phyloP scores from a whole-genome alignment of 495 filamentous ascomycete species.

The Friedmanniomyces endolithicus region DNA sequence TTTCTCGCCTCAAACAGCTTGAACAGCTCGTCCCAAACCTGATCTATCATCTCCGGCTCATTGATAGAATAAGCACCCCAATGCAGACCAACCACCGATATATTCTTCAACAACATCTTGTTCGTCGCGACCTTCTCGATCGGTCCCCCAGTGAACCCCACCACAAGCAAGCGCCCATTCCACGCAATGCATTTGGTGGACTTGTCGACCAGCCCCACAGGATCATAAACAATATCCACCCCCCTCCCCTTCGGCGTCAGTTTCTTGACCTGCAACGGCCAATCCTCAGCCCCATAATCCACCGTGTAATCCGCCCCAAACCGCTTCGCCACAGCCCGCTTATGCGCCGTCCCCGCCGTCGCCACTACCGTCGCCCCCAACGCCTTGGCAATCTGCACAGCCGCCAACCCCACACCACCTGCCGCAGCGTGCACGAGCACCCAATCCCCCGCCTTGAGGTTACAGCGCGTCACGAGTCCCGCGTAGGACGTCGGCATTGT shows the following conservation, averaged over 20 bases:
- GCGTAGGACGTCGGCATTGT: constrained; percentile 87
- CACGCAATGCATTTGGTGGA: constrained; percentile 80
- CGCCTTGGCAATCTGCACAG: constrained; percentile 88
- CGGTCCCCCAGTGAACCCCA: constrained; percentile 78
- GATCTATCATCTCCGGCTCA: constrained; percentile 56
- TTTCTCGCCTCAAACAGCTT: constrained; percentile 63
- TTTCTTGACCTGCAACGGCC: constrained; percentile 68
- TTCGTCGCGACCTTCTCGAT: constrained; percentile 92
- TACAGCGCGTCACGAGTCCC: constrained; percentile 64
- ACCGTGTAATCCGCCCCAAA: constrained; percentile 80
- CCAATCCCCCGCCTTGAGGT: constrained; percentile 64
- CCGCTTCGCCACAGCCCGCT: constrained; percentile 60
- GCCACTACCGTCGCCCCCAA: constrained; percentile 82
- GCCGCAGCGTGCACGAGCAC: constrained; percentile 90
- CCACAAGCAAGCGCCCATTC: constrained; percentile 76
- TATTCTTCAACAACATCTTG: constrained; percentile 86
- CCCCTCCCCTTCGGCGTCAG: constrained; percentile 59
- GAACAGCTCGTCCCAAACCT: constrained; percentile 73
- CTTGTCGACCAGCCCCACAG: constrained; percentile 73
- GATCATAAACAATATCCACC: constrained; percentile 84
- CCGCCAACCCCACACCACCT: constrained; percentile 81
- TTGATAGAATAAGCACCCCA: constrained; percentile 74
- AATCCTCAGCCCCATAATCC: constrained; percentile 57
- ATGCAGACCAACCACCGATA: constrained; percentile 76
- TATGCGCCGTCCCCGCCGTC: constrained; percentile 65